These are phyloP conservation scores for Royoungia palumana DNA, from an alignment of 768 basidiomycete genomes.

Conservation along the genomic window DNA sequence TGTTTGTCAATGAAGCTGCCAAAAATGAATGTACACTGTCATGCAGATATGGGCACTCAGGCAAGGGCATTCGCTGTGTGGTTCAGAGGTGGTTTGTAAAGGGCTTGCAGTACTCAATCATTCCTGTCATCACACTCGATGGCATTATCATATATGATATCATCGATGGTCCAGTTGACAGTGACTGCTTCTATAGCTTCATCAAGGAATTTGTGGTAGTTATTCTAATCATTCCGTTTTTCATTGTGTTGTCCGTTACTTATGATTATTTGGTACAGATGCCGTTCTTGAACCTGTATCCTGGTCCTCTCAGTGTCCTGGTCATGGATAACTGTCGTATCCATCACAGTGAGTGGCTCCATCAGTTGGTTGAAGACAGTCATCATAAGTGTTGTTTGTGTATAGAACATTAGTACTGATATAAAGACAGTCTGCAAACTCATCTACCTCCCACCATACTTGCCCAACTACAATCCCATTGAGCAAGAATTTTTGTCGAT, in stretches of 20 bases:
- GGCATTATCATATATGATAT: constrained; percentile 19
- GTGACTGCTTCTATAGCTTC: constrained; percentile 4
- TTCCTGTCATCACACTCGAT: constrained; percentile 15
- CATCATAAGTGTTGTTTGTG: too few relatives aligned
- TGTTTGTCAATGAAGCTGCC: constrained; percentile 18
- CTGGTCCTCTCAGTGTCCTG: constrained; percentile 2
- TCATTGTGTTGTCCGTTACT: background rate
- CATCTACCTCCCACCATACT: constrained; percentile 25
- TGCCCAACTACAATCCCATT: constrained; percentile 26
- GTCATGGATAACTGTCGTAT: constrained; percentile 27
- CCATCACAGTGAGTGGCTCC: constrained; percentile 22
- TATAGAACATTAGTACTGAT: too few relatives aligned
- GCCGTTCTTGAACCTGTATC: background rate
- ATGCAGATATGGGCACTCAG: background rate
- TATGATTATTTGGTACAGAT: background rate
- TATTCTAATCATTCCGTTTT: background rate
- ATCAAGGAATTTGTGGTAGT: constrained; percentile 8
- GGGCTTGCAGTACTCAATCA: constrained; percentile 12
- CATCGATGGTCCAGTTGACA: constrained; percentile 12
- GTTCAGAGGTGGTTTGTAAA: constrained; percentile 14
- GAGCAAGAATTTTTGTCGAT: constrained; percentile 19
- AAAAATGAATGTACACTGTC: constrained; percentile 7
- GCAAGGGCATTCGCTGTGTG: background rate
- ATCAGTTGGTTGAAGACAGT: constrained; percentile 16
- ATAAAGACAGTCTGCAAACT: constrained; percentile 19